Base-by-base conservation (phyloP, 2,329 filamentous ascomycete species). In the Blastomyces silverae region DNA sequence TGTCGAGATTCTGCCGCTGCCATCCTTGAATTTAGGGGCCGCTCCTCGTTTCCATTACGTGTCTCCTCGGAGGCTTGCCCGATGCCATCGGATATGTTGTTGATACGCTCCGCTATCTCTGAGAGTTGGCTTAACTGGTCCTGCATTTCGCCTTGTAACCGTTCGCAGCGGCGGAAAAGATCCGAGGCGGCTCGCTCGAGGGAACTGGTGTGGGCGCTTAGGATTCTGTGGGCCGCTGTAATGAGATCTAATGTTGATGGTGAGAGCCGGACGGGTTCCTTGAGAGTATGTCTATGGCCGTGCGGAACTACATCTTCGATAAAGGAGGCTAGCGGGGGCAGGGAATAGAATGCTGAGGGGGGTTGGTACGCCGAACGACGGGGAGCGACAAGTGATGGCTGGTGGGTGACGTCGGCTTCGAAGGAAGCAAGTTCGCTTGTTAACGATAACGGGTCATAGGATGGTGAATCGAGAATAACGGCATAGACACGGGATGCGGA, bases 81-180 rank as follows among this genome's bases (percentile, higher is more conserved):
- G 63, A 76, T 72, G 34, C 77, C 74, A 65, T 76, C 74, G 0
- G 75, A 75, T 11, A 81, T 73, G 53, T 74, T 73, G 67, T 79
- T 78, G 66, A 82, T 75, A 10, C 79, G 75, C 52, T 80, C 78
- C 1, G 79, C 78, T 20, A 80, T 73, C 64, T 80, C 79, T 1
- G 75, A 73, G 34, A 81, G 73, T 48, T 79, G 77, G 62, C 75
- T 76, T 37, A 82, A 69, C 68, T 82, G 81, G 56, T 81, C 78
- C 15, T 73, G 72, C 70, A 83, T 77, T 68, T 82, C 81, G 17
- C 77, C 76, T 65, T 76, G 75, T 55, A 83, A 68, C 22, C 79
- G 73, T 63, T 82, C 79, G 66, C 80, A 82, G n/a, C 80, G 78
- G 46, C 80, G 78, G 72, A 82, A 82, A n/a, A 83, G 73, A 67